phyloP scores from a whole-genome alignment of 192 early-diverging fungal species.

The Backusella psychrophila region DNA sequence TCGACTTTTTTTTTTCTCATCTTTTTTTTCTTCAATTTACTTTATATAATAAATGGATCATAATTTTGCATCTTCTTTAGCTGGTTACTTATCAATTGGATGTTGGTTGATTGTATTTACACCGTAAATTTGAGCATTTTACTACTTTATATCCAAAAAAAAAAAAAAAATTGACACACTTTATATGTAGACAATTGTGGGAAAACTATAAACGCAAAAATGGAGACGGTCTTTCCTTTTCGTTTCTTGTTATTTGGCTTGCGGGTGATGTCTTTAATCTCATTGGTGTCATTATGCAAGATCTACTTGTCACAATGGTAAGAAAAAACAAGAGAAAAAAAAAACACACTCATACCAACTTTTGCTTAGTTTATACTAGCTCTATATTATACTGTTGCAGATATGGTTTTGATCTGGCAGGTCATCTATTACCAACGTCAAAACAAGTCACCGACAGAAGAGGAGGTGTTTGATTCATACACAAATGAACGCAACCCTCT shows the following conservation, averaged over 20 bases:
- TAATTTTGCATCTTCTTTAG: constrained; percentile 43
- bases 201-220: constrained; percentile 76
- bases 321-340: neutral
- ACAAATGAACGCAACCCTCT: neutral
- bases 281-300: constrained; percentile 68
- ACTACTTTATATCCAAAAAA: neutral
- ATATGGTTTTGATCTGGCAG: constrained; percentile 66
- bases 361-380: constrained; percentile 51
- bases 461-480: constrained; percentile 25
- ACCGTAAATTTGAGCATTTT: constrained; percentile 51
- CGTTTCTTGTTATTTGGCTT: constrained; percentile 75
- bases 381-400: constrained; percentile 71
- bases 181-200: constrained; percentile 59
- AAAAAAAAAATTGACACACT: neutral
- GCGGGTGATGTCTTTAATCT: constrained; percentile 77
- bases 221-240: constrained; percentile 71
- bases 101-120: constrained; percentile 85
- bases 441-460: constrained; percentile 29
- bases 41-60: too few relatives aligned
- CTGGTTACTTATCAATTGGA: constrained; percentile 64
- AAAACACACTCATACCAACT: too few relatives aligned
- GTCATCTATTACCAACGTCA: constrained; percentile 59
- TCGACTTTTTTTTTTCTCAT: neutral
- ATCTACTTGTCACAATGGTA: constrained; percentile 71
- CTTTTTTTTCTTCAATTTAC: too few relatives aligned